Evolutionary conservation across 2,329 filamentous ascomycete genomes (phyloP), one percentile per base, ranked within the genome.

Genomic region (Xylaria sp.): DNA sequence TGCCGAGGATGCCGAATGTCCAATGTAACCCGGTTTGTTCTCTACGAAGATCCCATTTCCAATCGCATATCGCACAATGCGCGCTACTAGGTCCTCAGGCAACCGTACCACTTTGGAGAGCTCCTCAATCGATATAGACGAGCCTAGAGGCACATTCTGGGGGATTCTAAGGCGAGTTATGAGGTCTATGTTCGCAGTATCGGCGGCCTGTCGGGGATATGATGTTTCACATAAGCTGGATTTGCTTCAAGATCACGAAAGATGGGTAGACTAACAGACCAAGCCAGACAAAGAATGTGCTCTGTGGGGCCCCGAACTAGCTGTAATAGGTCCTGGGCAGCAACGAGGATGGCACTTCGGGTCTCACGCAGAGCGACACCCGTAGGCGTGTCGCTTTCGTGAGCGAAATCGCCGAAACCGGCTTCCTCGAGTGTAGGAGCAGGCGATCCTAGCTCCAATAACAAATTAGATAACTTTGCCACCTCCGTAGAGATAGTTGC

Each of bases 251-350:
- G 15, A 33, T 31, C 20, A 36, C 44, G 28, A 46, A 26, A 46
- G 57, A n/a, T 31, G 17, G 57, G 40, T 46, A 23, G 40, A 70
- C 70, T 67, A 20, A 70, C 70, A 63, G 65, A 66, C 68, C 65
- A 70, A 44, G 70, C 62, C 58, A 70, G 56, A 36, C 59, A 61
- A 49, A 70, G 44, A 51, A 72, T 46, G 42, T 70, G 68, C 31
- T 72, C 70, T 3, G 60, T 70, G 33, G 70, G 68, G 5, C 69
- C 70, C n/a, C 49, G 60, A 23, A 72, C 65, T 31, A 72, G 53
- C 40, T 63, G 68, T 51, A 70, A 59, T 23, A 72, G 53, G 20
- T 72, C 70, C 10, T 68, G 65, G n/a, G 68, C 59, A 20, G 65
- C 62, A 49, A 68, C 65, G n/a, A 68, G 44, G 26, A 72, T 70